A percentile compares a stretch with the other conserved stretches of the same genome.
Evolutionary conservation across 106 monocot species (phyloP).

Genomic region (Apostasia shenzhenica): DNA sequence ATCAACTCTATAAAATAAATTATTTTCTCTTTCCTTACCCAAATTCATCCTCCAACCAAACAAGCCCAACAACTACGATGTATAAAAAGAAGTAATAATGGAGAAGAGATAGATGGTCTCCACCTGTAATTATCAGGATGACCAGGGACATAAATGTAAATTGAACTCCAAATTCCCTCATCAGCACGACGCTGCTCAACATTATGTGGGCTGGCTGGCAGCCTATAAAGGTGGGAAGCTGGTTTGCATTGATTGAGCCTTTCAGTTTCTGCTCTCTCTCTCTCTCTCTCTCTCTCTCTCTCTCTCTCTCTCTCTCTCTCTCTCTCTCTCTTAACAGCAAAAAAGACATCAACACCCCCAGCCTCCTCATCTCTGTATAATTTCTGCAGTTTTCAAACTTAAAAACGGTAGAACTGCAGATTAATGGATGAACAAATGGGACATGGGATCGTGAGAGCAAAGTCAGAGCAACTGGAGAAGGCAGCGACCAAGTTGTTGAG

Average conservation of each 20-base stretch:
- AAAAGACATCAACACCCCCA: not conserved
- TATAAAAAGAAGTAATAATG: no score
- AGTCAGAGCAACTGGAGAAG: constrained; percentile 49
- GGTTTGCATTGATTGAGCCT: not conserved
- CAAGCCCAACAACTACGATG: no score
- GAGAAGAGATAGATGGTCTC: no score
- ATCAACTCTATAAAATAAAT: no score
- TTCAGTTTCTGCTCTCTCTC: not conserved
- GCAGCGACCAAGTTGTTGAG: constrained; percentile 24
- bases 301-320: no score
- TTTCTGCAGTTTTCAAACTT: no score
- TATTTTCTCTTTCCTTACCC: no score
- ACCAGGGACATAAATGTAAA: not conserved
- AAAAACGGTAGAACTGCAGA: not conserved
- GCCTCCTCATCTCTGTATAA: not conserved
- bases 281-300: no score
- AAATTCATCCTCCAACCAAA: no score
- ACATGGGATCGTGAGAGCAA: constrained; percentile 30
- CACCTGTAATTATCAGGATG: not conserved
- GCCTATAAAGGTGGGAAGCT: not conserved
- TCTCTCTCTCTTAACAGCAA: not conserved
- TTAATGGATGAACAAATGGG: not conserved
- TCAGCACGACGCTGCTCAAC: constrained; percentile 1
- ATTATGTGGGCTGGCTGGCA: not conserved
- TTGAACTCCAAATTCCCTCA: constrained; percentile 1